Evolutionary conservation across 257 asterid species (phyloP).

Genomic region (Solanum sejunctum): DNA sequence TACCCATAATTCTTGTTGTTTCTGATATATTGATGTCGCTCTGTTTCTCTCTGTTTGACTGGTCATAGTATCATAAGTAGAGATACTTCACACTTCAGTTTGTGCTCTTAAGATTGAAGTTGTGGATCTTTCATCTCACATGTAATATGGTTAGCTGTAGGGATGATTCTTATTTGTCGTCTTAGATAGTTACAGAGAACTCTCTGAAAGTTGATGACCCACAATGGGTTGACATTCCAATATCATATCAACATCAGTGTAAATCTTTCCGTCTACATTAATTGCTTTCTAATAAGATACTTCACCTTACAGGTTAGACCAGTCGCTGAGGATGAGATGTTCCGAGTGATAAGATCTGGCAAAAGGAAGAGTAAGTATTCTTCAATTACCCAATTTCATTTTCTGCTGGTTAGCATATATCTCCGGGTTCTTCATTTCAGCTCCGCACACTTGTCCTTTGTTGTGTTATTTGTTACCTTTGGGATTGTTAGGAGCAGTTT

Average conservation of each 20-base stretch:
- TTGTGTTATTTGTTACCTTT: background rate
- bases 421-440: background rate
- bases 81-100: background rate
- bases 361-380: conserved; percentile 80
- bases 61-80: background rate
- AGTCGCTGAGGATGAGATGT: conserved; percentile 99
- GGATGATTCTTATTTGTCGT: background rate
- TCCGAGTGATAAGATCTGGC: conserved; percentile 85
- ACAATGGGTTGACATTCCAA: background rate
- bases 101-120: background rate
- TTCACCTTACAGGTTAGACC: conserved; percentile 62
- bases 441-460: background rate
- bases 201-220: background rate
- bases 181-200: background rate
- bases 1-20: background rate
- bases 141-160: background rate
- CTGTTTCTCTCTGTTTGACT: background rate
- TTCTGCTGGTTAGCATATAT: background rate
- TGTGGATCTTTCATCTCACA: background rate
- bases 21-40: background rate
- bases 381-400: background rate
- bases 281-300: background rate
- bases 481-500: background rate
- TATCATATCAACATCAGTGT: background rate
- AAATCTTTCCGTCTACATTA: background rate